Evolutionary conservation across 331 rosid genomes (phyloP).

Genomic region (Acacia concinna): DNA sequence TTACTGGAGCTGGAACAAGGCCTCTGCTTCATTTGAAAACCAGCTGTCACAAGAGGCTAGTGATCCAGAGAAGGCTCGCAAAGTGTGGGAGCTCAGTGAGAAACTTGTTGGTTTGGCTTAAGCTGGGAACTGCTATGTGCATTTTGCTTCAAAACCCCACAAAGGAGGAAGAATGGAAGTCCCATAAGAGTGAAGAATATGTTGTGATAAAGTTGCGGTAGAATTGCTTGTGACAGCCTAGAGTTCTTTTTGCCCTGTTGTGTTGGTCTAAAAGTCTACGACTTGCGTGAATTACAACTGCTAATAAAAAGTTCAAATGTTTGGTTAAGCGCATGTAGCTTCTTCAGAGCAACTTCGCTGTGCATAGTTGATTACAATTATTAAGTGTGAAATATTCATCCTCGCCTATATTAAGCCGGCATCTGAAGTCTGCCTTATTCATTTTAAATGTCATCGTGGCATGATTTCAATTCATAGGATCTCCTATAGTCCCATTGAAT

Average conservation of each 20-base stretch:
- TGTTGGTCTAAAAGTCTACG: conserved; percentile 29
- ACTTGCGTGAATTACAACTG: conserved; percentile 2
- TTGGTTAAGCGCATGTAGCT: conserved; percentile 28
- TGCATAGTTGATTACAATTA: not conserved
- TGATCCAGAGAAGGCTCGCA: conserved; percentile 81
- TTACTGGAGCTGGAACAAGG: conserved; percentile 99
- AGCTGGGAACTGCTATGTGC: conserved; percentile 21
- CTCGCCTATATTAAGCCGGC: not conserved
- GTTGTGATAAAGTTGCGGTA: conserved; percentile 25
- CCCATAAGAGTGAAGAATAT: conserved; percentile 19
- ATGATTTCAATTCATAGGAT: not conserved
- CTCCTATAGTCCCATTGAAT: too few relatives aligned
- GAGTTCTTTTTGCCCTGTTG: conserved; percentile 34
- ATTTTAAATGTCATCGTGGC: not conserved
- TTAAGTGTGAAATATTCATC: not conserved
- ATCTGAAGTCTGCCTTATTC: conserved; percentile 1
- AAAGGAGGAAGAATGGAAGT: conserved; percentile 32
- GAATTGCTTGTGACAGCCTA: conserved; percentile 37
- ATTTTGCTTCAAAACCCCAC: conserved; percentile 21
- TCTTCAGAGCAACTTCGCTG: conserved; percentile 1
- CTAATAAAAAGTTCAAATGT: conserved; percentile 10
- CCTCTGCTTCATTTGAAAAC: conserved; percentile 95
- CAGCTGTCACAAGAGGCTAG: conserved; percentile 93
- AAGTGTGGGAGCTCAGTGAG: conserved; percentile 94
- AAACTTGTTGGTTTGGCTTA: conserved; percentile 95